Conservation (phyloP, 192 early-diverging fungal species). For the Coemansia sp. region DNA sequence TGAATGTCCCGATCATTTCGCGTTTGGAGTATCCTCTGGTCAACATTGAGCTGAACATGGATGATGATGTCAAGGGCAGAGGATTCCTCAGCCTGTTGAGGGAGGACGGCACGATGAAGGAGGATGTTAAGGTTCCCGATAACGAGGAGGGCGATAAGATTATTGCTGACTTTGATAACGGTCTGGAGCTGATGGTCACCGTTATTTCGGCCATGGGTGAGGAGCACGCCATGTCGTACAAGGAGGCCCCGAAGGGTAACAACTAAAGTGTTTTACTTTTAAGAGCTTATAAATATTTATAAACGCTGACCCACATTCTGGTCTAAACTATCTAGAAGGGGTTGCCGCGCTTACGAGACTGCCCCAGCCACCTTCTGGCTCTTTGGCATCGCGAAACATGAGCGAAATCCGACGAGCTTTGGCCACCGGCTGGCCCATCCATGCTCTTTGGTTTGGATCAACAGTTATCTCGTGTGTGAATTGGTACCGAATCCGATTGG, state of each 20-base stretch:
- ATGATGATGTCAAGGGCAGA: not conserved
- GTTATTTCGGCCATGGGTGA: conserved; percentile 90
- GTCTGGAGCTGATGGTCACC: conserved; percentile 82
- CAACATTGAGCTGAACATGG: conserved; percentile 74
- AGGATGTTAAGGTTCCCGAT: conserved; percentile 93
- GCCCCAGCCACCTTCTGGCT: conserved; percentile 38
- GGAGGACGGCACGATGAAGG: conserved; percentile 79
- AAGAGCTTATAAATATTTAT: not conserved
- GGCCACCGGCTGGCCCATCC: conserved; percentile 56
- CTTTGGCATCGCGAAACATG: conserved; percentile 65
- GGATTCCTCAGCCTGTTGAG: conserved; percentile 63
- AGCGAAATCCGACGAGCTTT: conserved; percentile 71
- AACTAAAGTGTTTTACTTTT: conserved; percentile 8
- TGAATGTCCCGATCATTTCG: conserved; percentile 95
- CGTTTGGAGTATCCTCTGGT: conserved; percentile 86
- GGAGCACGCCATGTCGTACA: conserved; percentile 80
- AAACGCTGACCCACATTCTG: not conserved
- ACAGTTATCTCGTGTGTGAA: conserved; percentile 80
- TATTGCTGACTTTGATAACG: conserved; percentile 68
- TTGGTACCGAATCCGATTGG: conserved; percentile 64
- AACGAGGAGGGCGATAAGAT: conserved; percentile 78
- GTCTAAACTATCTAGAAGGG: not conserved
- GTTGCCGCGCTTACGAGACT: conserved; percentile 14
- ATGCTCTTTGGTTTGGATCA: conserved; percentile 50
- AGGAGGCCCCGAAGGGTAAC: conserved; percentile 46